Evolutionary conservation across 345 rosid genomes (phyloP).

Genomic region (Eucalyptus brandiana): DNA sequence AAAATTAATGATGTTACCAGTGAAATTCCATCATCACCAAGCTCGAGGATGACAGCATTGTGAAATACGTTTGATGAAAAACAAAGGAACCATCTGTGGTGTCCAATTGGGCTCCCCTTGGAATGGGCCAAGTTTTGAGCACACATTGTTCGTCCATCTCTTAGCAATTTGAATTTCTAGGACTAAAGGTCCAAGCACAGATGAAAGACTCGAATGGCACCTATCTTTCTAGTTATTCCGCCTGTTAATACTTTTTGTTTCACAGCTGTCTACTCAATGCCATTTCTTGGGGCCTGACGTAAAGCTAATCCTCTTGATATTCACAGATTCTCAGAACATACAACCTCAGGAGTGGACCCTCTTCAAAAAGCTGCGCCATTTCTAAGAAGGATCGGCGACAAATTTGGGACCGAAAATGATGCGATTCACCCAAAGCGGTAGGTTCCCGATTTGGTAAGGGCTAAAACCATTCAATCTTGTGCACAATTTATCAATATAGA

Average conservation of each 20-base stretch:
- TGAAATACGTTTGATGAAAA: neutral
- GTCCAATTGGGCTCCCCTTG: neutral
- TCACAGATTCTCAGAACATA: neutral
- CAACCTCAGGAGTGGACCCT: neutral
- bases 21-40: neutral
- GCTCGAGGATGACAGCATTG: neutral
- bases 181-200: neutral
- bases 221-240: neutral
- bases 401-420: neutral
- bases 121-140: neutral
- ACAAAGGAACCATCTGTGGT: neutral
- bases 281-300: neutral
- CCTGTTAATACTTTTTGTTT: neutral
- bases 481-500: neutral
- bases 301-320: neutral
- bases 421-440: neutral
- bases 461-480: neutral
- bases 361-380: neutral
- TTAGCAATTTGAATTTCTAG: neutral
- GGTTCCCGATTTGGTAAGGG: neutral
- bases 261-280: neutral
- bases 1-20: neutral
- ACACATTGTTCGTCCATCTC: neutral
- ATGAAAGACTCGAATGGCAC: neutral
- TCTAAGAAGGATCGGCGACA: neutral